These are phyloP conservation scores for Aspergillus ibericus DNA, from an alignment of 2,329 filamentous ascomycete species.

Conservation along the genomic window DNA sequence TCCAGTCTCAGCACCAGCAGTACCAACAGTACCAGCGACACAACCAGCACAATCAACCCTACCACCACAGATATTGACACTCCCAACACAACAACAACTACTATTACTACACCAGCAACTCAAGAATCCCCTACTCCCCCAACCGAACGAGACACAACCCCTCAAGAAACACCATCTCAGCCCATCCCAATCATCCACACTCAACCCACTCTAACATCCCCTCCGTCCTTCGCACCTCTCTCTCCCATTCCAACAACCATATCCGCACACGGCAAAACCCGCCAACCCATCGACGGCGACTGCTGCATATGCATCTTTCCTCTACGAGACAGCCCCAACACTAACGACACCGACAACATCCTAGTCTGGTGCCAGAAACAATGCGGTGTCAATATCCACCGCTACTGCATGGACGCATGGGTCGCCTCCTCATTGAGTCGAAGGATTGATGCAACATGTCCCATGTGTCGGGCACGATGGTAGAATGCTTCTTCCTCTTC, in stretches of 20 bases:
- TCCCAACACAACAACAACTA: neutral
- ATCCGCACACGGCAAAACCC: neutral
- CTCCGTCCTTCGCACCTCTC: neutral
- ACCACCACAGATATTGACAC: neutral
- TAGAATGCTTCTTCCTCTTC: neutral
- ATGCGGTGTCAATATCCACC: slow-evolving; percentile 3
- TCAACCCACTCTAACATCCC: neutral
- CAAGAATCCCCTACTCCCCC: neutral
- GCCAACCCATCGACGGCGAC: slow-evolving; percentile 1
- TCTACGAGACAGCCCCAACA: neutral
- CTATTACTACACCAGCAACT: neutral
- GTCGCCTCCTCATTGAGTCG: neutral
- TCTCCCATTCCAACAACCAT: neutral
- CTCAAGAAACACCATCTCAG: neutral
- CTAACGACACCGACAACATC: neutral
- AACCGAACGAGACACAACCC: neutral
- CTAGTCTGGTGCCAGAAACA: neutral
- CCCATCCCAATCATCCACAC: neutral
- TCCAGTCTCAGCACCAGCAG: neutral
- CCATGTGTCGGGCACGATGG: neutral
- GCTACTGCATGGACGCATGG: slow-evolving; percentile 1
- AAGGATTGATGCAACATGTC: neutral
- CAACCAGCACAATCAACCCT: neutral
- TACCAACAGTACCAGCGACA: neutral
- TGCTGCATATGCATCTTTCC: neutral